phyloP scores from a whole-genome alignment of 208 protist genomes.

The Angomonas desouzai region DNA sequence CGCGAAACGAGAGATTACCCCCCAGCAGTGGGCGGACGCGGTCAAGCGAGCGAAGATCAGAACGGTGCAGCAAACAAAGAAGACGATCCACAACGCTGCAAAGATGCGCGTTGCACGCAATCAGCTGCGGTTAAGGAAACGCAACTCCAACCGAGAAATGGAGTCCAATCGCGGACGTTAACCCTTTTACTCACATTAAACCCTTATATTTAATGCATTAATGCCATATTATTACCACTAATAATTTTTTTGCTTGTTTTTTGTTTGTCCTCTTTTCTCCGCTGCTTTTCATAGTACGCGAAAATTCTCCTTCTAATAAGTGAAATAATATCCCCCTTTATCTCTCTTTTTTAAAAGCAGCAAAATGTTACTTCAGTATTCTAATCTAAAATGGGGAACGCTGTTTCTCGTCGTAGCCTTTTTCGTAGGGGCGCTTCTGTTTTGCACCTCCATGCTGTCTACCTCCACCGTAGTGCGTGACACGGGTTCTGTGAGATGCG shows the following conservation, averaged over 20 bases:
- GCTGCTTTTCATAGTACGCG: no score
- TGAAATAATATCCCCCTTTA: slow-evolving; percentile 11
- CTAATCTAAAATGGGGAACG: slow-evolving; percentile 13
- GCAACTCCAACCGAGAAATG: slow-evolving; percentile 56
- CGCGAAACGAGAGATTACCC: slow-evolving; percentile 58
- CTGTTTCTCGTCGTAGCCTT: slow-evolving; percentile 29
- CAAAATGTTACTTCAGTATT: background rate
- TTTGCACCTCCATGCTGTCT: slow-evolving; percentile 60
- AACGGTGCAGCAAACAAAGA: slow-evolving; percentile 68
- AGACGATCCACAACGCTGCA: slow-evolving; percentile 62
- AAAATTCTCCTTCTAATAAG: no score
- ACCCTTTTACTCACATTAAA: slow-evolving; percentile 4
- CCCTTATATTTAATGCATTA: background rate
- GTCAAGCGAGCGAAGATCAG: slow-evolving; percentile 56
- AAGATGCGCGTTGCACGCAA: slow-evolving; percentile 49
- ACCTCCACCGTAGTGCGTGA: slow-evolving; percentile 29
- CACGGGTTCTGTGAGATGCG: slow-evolving; percentile 28
- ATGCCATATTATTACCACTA: slow-evolving; percentile 2
- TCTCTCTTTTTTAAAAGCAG: slow-evolving; percentile 20
- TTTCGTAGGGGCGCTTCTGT: slow-evolving; percentile 32
- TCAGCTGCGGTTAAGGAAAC: slow-evolving; percentile 33
- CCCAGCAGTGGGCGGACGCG: slow-evolving; percentile 75
- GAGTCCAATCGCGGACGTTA: slow-evolving; percentile 43
- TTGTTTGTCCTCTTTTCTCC: slow-evolving; percentile 1
- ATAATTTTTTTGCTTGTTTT: background rate